Percentiles rank a stretch among this genome's conserved stretches.
phyloP scores from a whole-genome alignment of 768 basidiomycete genomes.

The Guyanaporus albipodus region DNA sequence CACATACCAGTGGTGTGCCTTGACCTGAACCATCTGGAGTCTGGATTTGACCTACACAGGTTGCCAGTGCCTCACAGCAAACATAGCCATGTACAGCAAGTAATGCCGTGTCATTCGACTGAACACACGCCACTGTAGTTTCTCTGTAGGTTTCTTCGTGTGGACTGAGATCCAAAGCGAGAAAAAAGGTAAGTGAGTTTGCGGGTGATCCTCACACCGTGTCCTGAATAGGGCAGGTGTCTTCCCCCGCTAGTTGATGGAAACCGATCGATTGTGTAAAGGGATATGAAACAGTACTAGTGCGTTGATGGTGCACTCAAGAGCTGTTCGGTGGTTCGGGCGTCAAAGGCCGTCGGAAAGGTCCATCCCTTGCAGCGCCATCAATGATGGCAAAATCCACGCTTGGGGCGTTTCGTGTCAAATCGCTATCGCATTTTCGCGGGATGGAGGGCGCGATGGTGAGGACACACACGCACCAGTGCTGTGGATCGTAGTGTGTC shows the following conservation, averaged over 20 bases:
- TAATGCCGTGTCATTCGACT: neutral
- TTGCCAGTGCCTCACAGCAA: conserved; percentile 8
- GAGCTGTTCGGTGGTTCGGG: neutral
- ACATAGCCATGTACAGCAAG: conserved; percentile 23
- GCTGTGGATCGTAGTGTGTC: too few relatives aligned
- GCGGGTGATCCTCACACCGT: conserved; percentile 6
- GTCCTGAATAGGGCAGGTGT: neutral
- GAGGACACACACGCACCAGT: too few relatives aligned
- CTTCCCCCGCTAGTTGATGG: neutral
- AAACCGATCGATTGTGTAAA: neutral
- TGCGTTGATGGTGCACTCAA: neutral
- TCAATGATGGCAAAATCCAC: too few relatives aligned
- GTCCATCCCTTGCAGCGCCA: too few relatives aligned
- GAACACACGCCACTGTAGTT: neutral
- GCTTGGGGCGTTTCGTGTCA: neutral
- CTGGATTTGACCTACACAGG: conserved; percentile 9
- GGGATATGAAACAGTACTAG: neutral
- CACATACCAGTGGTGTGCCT: neutral
- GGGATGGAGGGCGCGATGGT: too few relatives aligned
- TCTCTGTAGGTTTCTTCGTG: neutral
- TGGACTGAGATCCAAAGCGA: neutral
- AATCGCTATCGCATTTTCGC: too few relatives aligned
- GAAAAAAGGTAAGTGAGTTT: too few relatives aligned
- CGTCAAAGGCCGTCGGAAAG: neutral
- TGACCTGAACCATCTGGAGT: neutral